phyloP scores from a whole-genome alignment of 208 protist species.

The Trypanosoma conorhini region DNA sequence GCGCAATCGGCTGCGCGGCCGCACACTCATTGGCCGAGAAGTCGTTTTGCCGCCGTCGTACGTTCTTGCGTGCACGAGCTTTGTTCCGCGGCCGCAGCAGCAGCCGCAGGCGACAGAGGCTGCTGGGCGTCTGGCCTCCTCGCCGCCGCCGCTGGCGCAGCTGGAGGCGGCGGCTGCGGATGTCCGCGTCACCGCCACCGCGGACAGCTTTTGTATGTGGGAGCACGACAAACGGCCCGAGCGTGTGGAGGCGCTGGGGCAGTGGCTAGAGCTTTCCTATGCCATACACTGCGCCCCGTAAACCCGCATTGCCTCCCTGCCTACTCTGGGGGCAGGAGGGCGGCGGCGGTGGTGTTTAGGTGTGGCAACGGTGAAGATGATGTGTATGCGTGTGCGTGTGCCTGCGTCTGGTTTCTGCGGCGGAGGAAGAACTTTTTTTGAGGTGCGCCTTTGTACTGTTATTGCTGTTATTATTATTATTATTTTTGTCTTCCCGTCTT shows the following conservation, averaged over 20 bases:
- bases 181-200: constrained; percentile 25
- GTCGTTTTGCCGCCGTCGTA: constrained; percentile 24
- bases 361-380: background rate
- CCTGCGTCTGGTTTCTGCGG: background rate
- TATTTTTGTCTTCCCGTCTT: constrained; percentile 10
- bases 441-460: no score
- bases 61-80: constrained; percentile 16
- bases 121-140: constrained; percentile 4
- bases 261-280: constrained; percentile 56
- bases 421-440: constrained; percentile 2
- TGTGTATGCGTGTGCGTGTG: constrained; percentile 9
- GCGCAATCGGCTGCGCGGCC: constrained; percentile 30
- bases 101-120: background rate
- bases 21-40: constrained; percentile 27
- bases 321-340: no score
- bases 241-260: constrained; percentile 26
- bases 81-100: constrained; percentile 2
- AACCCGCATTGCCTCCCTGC: background rate
- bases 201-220: constrained; percentile 45
- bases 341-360: no score
- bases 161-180: constrained; percentile 17
- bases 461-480: no score
- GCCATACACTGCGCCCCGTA: constrained; percentile 34
- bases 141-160: constrained; percentile 10
- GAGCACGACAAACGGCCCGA: constrained; percentile 58